A percentile compares a stretch with the other conserved stretches of the same genome.
These are phyloP conservation scores for Geum urbanum DNA, from an alignment of 306 rosid species.

Conservation along the genomic window DNA sequence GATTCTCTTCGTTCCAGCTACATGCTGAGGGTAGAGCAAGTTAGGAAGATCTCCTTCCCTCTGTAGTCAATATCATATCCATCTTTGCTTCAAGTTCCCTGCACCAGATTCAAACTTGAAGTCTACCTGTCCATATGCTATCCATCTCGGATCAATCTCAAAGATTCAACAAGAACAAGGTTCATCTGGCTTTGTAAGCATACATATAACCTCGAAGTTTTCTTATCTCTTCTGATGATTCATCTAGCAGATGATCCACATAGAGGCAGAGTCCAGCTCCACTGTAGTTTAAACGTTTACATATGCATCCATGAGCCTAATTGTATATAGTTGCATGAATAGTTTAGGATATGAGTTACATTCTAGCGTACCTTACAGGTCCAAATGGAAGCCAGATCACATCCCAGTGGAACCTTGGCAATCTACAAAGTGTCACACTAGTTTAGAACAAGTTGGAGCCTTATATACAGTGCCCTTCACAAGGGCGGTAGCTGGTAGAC, in stretches of 20 bases:
- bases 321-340: constrained; percentile 10
- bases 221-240: constrained; percentile 75
- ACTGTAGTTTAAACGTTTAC: constrained; percentile 39
- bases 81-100: not conserved
- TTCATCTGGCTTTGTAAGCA: constrained; percentile 67
- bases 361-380: constrained; percentile 56
- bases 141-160: not conserved
- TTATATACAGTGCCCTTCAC: not conserved
- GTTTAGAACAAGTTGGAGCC: constrained; percentile 1
- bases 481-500: not conserved
- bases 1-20: not conserved
- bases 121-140: not conserved
- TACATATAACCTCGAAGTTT: constrained; percentile 80
- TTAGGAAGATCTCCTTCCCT: not conserved
- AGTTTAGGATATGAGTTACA: constrained; percentile 9
- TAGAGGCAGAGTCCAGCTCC: constrained; percentile 74
- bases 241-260: constrained; percentile 63
- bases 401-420: constrained; percentile 87
- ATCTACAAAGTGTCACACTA: constrained; percentile 29
- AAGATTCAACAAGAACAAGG: not conserved
- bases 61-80: not conserved
- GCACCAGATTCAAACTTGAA: not conserved
- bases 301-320: not conserved
- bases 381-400: constrained; percentile 87
- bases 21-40: not conserved